Evolutionary conservation across 2,329 filamentous ascomycete genomes (phyloP).

Genomic region (Ceratocystiopsis sp.): DNA sequence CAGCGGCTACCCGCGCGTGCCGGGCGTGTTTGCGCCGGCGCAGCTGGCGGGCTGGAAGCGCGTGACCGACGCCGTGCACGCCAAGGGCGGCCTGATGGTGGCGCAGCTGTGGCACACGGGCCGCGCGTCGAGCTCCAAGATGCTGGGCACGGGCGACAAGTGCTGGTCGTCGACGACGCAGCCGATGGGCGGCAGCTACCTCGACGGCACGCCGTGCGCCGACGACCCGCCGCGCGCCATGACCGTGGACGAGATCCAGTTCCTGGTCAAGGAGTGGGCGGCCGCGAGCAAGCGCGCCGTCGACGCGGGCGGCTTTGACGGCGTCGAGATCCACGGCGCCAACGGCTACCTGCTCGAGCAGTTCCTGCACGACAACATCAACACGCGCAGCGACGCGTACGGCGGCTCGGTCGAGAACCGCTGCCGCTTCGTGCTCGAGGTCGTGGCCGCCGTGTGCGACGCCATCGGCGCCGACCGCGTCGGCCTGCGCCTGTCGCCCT

Average conservation of each 20-base stretch:
- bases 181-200: conserved; percentile 15
- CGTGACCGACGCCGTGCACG: conserved; percentile 9
- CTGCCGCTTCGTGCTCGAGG: conserved; percentile 32
- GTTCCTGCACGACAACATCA: conserved; percentile 36
- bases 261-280: conserved; percentile 16
- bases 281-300: conserved; percentile 26
- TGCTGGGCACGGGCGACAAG: conserved; percentile 14
- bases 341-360: conserved; percentile 31
- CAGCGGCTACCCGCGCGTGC: conserved; percentile 3
- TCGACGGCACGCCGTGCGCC: conserved; percentile 7
- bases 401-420: conserved; percentile 39
- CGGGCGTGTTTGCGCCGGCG: conserved; percentile 4
- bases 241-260: conserved; percentile 24
- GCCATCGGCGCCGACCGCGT: conserved; percentile 32
- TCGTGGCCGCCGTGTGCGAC: conserved; percentile 28
- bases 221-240: conserved; percentile 17
- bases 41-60: conserved; percentile 8
- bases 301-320: conserved; percentile 30
- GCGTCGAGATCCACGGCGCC: conserved; percentile 24
- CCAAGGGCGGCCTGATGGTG: conserved; percentile 6
- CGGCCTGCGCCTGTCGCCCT: conserved; percentile 37
- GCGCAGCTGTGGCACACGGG: conserved; percentile 33
- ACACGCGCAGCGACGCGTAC: conserved; percentile 36
- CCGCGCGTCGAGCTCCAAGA: conserved; percentile 17
- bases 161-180: conserved; percentile 20